These are phyloP conservation scores for Sergeia podlipaevii DNA, from an alignment of 208 protist species.

Conservation along the genomic window DNA sequence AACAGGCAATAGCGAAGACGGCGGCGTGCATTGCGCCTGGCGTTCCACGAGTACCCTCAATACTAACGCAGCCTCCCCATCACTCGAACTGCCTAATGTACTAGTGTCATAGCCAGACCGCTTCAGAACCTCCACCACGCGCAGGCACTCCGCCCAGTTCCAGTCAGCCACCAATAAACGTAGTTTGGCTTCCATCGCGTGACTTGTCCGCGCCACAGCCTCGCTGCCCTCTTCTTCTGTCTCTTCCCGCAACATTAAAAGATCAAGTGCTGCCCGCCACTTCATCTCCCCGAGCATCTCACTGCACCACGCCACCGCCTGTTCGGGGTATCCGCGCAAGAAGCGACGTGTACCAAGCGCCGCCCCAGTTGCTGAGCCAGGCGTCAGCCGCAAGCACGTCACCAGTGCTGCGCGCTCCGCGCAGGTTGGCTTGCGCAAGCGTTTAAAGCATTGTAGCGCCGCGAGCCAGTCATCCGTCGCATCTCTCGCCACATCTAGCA, in stretches of 20 bases:
- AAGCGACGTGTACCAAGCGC: conserved; percentile 36
- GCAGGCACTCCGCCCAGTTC: conserved; percentile 24
- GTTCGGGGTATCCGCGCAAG: conserved; percentile 36
- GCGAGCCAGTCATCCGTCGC: conserved; percentile 25
- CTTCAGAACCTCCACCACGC: conserved; percentile 29
- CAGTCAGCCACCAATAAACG: conserved; percentile 13
- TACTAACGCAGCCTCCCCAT: too few relatives aligned
- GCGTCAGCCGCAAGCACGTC: conserved; percentile 22
- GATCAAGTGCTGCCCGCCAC: conserved; percentile 11
- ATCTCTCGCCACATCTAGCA: conserved; percentile 16
- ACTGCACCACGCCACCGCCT: conserved; percentile 63
- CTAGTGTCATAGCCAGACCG: neutral
- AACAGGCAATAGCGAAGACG: too few relatives aligned
- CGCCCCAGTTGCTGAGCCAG: conserved; percentile 16
- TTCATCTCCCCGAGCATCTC: conserved; percentile 12
- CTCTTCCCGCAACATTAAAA: conserved; percentile 12
- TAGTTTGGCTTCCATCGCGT: neutral
- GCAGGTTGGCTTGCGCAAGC: conserved; percentile 36
- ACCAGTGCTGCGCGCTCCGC: conserved; percentile 50
- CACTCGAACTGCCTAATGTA: too few relatives aligned
- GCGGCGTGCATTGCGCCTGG: too few relatives aligned
- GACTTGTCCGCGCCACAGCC: neutral
- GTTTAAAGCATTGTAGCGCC: conserved; percentile 53
- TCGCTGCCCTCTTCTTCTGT: neutral
- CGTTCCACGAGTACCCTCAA: too few relatives aligned